A percentile compares a stretch with the other conserved stretches of the same genome.
phyloP scores from a whole-genome alignment of 2,329 filamentous ascomycete genomes.

The Thelonectria olida region DNA sequence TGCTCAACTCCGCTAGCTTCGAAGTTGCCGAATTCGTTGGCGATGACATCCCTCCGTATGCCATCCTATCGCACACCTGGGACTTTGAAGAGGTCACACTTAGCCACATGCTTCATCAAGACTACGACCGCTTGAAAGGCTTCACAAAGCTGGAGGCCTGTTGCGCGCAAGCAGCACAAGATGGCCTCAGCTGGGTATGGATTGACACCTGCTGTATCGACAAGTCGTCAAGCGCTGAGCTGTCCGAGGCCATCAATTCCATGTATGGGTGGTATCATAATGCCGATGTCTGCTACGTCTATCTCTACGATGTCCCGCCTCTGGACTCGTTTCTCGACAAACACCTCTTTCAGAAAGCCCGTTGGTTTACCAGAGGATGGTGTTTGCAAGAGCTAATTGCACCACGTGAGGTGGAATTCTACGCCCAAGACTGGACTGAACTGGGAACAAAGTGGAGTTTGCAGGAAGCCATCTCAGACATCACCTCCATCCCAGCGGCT shows the following conservation, averaged over 20 bases:
- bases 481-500: constrained; percentile 9
- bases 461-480: constrained; percentile 10
- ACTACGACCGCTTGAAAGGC: constrained; percentile 8
- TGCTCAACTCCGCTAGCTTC: constrained; percentile 8
- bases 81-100: constrained; percentile 15
- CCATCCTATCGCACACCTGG: constrained; percentile 20
- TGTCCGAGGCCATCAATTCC: constrained; percentile 42
- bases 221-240: constrained; percentile 35
- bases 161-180: constrained; percentile 9
- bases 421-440: constrained; percentile 19
- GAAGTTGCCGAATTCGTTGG: constrained; percentile 16
- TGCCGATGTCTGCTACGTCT: constrained; percentile 39
- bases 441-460: constrained; percentile 22
- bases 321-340: constrained; percentile 10
- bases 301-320: constrained; percentile 27
- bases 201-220: constrained; percentile 43
- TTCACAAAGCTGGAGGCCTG: constrained; percentile 15
- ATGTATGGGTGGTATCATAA: constrained; percentile 39
- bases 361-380: constrained; percentile 19
- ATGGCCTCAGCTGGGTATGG: constrained; percentile 30
- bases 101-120: not conserved
- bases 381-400: constrained; percentile 23
- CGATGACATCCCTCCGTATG: constrained; percentile 10
- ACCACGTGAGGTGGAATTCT: constrained; percentile 22
- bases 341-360: constrained; percentile 11